Percentiles rank a stretch among this genome's conserved stretches.
Conservation (phyloP, 768 basidiomycete species). For the Russula sp. region DNA sequence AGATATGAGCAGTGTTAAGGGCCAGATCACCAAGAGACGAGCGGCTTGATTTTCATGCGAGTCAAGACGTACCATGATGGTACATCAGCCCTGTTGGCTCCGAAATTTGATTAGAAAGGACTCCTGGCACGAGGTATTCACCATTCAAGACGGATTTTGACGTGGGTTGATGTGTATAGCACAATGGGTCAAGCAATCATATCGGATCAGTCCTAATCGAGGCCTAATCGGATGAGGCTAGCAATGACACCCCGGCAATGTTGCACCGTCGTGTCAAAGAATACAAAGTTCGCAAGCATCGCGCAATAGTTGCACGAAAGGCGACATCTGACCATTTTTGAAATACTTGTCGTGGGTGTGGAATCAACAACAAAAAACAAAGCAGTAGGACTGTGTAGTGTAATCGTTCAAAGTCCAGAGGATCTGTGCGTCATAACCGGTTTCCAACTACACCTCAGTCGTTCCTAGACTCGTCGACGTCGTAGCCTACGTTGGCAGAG, state of each 20-base stretch:
- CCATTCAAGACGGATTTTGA: constrained; percentile 7
- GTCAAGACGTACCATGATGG: background rate
- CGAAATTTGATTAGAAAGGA: too few species aligned
- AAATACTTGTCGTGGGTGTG: background rate
- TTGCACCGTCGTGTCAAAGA: too few species aligned
- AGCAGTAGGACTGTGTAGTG: background rate
- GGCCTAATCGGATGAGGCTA: too few species aligned
- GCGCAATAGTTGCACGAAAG: background rate
- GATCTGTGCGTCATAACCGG: background rate
- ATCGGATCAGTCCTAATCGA: too few species aligned
- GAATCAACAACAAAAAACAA: background rate
- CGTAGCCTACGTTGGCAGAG: constrained; percentile 1
- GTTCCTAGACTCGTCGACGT: background rate
- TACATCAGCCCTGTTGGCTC: background rate
- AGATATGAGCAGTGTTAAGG: background rate
- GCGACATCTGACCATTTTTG: background rate
- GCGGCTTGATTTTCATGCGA: background rate
- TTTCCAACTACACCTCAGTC: background rate
- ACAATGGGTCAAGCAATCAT: too few species aligned
- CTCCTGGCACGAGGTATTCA: too few species aligned
- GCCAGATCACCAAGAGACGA: too few species aligned
- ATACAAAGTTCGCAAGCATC: too few species aligned
- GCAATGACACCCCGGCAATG: too few species aligned
- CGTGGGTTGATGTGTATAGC: background rate
- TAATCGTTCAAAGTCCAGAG: background rate